Percentiles rank a stretch among this genome's conserved stretches.
Evolutionary conservation across 2,329 filamentous ascomycete species (phyloP).

Genomic region (Ophiostoma ulmi): DNA sequence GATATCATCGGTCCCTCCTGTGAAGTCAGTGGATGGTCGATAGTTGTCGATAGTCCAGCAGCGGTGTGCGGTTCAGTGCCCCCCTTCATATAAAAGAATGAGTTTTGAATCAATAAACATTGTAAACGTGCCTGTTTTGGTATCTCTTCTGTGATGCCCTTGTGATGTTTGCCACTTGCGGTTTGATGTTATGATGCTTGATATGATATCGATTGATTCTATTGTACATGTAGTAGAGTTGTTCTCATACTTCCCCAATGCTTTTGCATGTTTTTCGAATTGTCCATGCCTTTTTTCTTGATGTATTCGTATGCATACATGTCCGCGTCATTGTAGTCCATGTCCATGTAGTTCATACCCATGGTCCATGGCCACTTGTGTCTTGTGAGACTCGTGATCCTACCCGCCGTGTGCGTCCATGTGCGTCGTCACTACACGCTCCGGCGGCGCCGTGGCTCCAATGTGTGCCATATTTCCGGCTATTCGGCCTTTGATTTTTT

Average conservation of each 20-base stretch:
- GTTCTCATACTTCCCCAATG: neutral
- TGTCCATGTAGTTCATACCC: constrained; percentile 8
- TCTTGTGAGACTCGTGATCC: neutral
- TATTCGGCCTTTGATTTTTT: too few species aligned
- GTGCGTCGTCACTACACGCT: neutral
- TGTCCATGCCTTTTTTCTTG: neutral
- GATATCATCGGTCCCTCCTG: neutral
- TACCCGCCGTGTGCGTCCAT: neutral
- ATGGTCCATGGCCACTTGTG: constrained; percentile 2
- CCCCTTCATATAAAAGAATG: neutral
- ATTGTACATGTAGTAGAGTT: constrained; percentile 2
- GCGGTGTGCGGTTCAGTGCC: neutral
- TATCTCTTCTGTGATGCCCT: too few species aligned
- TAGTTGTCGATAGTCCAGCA: neutral
- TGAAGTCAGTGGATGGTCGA: neutral
- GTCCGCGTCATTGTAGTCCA: neutral
- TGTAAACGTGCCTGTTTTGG: too few species aligned
- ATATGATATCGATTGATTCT: neutral
- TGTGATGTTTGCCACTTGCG: neutral
- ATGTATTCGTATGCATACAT: neutral
- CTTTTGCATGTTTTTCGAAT: neutral
- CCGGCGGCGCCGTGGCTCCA: neutral
- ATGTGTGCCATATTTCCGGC: neutral
- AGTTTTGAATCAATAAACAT: neutral
- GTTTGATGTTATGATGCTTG: neutral